A percentile compares a stretch with the other conserved stretches of the same genome.
Conservation (phyloP, 371 early-diverging fungal species). For the Paraphysoderma sedebokerense region DNA sequence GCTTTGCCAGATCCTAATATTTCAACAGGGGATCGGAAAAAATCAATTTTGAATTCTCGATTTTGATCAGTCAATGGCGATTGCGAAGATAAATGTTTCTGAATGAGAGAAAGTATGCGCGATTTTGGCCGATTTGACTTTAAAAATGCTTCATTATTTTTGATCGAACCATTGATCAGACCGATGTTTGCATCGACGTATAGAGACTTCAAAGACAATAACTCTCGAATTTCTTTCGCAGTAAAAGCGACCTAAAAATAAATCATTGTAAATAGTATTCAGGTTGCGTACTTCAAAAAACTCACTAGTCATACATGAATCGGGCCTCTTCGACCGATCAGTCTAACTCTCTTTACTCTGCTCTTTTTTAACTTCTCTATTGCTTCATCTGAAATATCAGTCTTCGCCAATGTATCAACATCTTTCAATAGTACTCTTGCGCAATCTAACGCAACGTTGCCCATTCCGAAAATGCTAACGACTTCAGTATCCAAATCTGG, state of each 20-base stretch:
- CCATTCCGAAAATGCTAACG: slow-evolving; percentile 79
- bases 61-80: not conserved
- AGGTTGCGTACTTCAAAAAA: too few relatives aligned
- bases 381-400: slow-evolving; percentile 73
- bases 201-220: slow-evolving; percentile 51
- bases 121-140: slow-evolving; percentile 42
- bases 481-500: slow-evolving; percentile 43
- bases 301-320: slow-evolving; percentile 39
- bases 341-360: slow-evolving; percentile 54
- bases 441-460: slow-evolving; percentile 91
- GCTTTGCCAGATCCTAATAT: slow-evolving; percentile 8
- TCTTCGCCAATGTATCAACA: slow-evolving; percentile 50
- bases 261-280: too few relatives aligned
- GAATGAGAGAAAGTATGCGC: slow-evolving; percentile 56
- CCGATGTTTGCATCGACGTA: slow-evolving; percentile 34
- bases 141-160: slow-evolving; percentile 17
- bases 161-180: slow-evolving; percentile 25
- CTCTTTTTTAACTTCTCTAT: slow-evolving; percentile 48
- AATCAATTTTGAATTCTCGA: slow-evolving; percentile 55
- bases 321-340: slow-evolving; percentile 86
- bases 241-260: slow-evolving; percentile 61
- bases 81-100: slow-evolving; percentile 22
- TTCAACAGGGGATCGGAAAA: slow-evolving; percentile 48
- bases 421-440: slow-evolving; percentile 75
- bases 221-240: slow-evolving; percentile 87